These are phyloP conservation scores for Petunia secreta DNA, from an alignment of 257 asterid species.

Conservation along the genomic window DNA sequence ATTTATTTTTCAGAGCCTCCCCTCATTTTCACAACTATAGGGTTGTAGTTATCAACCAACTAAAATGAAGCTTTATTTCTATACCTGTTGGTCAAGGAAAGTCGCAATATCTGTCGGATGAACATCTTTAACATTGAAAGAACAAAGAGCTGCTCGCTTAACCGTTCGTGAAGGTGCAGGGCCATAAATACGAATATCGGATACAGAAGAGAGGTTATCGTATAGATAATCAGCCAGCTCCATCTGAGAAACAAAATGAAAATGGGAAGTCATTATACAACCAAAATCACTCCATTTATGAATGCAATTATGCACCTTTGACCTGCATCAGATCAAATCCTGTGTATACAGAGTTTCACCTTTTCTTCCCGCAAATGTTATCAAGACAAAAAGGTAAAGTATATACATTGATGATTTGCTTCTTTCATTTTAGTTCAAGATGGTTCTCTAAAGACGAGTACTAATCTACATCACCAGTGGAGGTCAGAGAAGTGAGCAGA, in stretches of 20 bases:
- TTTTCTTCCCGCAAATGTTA: background rate
- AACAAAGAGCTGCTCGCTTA: conserved; percentile 82
- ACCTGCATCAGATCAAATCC: background rate
- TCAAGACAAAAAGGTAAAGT: background rate
- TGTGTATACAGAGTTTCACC: background rate
- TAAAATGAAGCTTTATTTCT: background rate
- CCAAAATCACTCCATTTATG: background rate
- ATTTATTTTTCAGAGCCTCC: background rate
- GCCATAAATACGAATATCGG: conserved; percentile 73
- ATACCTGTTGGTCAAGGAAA: conserved; percentile 87
- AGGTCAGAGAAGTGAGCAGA: background rate
- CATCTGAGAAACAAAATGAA: conserved; percentile 47
- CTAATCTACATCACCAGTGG: background rate
- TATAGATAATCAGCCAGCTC: conserved; percentile 71
- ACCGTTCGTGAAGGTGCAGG: conserved; percentile 72
- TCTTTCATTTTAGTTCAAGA: background rate
- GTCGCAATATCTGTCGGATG: conserved; percentile 92
- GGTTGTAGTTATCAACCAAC: background rate
- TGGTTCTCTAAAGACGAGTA: background rate
- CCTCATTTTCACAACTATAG: background rate
- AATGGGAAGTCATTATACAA: background rate
- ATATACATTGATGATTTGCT: background rate
- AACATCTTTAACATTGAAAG: conserved; percentile 78
- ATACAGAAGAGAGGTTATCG: conserved; percentile 55
- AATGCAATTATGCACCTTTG: background rate